A percentile compares a stretch with the other conserved stretches of the same genome.
Evolutionary conservation across 2,329 filamentous ascomycete genomes (phyloP).

Genomic region (Calonectria henricotiae): DNA sequence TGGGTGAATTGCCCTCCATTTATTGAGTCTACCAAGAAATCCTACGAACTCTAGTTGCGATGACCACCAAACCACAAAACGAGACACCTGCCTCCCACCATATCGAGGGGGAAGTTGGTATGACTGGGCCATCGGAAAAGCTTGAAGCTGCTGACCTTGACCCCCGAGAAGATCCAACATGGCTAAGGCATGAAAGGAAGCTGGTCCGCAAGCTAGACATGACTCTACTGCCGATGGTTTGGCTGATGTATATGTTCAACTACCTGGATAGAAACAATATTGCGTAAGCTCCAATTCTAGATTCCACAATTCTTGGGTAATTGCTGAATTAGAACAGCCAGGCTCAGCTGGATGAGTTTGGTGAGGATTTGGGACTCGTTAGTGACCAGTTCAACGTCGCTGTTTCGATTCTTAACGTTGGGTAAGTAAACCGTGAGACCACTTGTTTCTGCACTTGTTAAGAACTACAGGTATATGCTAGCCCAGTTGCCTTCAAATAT

Average conservation of each 20-base stretch:
- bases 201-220: slow-evolving; percentile 50
- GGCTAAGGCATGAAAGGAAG: not conserved
- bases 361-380: slow-evolving; percentile 48
- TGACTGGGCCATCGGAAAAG: not conserved
- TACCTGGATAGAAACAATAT: slow-evolving; percentile 50
- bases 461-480: slow-evolving; percentile 32
- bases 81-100: not conserved
- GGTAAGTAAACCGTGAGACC: slow-evolving; percentile 15
- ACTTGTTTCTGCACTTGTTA: not conserved
- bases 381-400: slow-evolving; percentile 51
- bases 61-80: not conserved
- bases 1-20: too few species aligned
- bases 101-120: not conserved
- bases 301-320: too few species aligned
- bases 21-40: too few species aligned
- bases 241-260: slow-evolving; percentile 51
- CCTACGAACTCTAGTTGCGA: not conserved
- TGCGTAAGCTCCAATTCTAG: slow-evolving; percentile 31
- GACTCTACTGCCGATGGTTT: slow-evolving; percentile 50
- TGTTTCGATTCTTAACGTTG: slow-evolving; percentile 50
- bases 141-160: not conserved
- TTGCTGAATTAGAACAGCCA: slow-evolving; percentile 37
- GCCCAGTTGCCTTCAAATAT: slow-evolving; percentile 41
- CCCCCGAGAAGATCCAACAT: not conserved
- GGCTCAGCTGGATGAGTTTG: slow-evolving; percentile 46